Evolutionary conservation across 768 basidiomycete genomes (phyloP).

Genomic region (Collybia nuda): DNA sequence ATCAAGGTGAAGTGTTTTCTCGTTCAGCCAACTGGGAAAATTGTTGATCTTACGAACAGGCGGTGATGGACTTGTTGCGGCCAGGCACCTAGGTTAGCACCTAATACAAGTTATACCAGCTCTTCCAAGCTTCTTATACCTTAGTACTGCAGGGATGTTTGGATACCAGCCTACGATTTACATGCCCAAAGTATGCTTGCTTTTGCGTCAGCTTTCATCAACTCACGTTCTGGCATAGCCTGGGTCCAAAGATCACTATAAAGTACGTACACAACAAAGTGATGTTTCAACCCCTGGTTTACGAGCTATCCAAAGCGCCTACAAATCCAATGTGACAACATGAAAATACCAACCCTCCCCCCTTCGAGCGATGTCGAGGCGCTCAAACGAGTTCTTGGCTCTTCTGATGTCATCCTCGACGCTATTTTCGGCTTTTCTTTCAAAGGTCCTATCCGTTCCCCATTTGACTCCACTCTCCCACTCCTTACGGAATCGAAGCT

Average conservation of each 20-base stretch:
- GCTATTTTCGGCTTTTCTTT: conserved; percentile 99
- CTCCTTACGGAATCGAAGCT: conserved; percentile 61
- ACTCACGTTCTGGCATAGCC: conserved; percentile 53
- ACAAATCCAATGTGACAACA: conserved; percentile 84
- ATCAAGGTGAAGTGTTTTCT: conserved; percentile 57
- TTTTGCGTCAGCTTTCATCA: background rate
- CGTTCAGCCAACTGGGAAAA: background rate
- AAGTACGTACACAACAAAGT: conserved; percentile 39
- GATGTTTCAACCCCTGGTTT: background rate
- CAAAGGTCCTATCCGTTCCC: conserved; percentile 83
- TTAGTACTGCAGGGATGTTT: conserved; percentile 68
- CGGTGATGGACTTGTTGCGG: conserved; percentile 96
- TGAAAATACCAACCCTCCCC: conserved; percentile 74
- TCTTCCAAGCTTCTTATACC: background rate
- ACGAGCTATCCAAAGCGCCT: conserved; percentile 54
- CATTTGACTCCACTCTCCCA: conserved; percentile 78
- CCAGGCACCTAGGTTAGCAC: conserved; percentile 83
- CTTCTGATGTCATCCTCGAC: conserved; percentile 85
- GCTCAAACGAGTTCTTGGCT: conserved; percentile 49
- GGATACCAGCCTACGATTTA: conserved; percentile 88
- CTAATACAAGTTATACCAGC: background rate
- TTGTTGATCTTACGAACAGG: conserved; percentile 31
- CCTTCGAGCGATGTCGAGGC: conserved; percentile 43
- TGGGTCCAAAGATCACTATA: conserved; percentile 91
- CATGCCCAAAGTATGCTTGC: conserved; percentile 77